phyloP scores from a whole-genome alignment of 345 rosid genomes.

The Citrus unshiu region DNA sequence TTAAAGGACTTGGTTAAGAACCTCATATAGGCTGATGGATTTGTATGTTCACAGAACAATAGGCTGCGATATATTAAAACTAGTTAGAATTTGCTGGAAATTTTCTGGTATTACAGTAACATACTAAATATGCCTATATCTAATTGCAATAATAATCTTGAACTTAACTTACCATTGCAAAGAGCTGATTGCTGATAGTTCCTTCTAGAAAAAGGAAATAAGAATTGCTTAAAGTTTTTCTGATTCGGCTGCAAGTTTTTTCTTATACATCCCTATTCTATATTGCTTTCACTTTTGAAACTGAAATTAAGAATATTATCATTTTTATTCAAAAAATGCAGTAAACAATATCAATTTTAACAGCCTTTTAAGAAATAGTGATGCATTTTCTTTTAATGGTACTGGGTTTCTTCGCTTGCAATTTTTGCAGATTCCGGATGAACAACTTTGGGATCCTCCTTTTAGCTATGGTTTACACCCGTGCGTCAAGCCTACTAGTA shows the following conservation, averaged over 20 bases:
- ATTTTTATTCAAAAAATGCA: not conserved
- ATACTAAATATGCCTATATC: not conserved
- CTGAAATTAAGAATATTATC: not conserved
- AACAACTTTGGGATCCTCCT: constrained; percentile 63
- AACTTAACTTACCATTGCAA: not conserved
- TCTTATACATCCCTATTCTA: not conserved
- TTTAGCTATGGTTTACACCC: constrained; percentile 61
- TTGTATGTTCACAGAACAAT: not conserved
- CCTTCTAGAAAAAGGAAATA: not conserved
- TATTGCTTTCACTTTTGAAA: not conserved
- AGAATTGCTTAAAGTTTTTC: not conserved
- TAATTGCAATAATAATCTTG: not conserved
- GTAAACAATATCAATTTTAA: not conserved
- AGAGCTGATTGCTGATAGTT: not conserved
- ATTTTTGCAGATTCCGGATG: constrained; percentile 36
- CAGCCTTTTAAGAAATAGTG: not conserved
- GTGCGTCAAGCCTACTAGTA: constrained; percentile 61
- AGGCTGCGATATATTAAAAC: not conserved
- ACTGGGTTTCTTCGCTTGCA: constrained; percentile 10
- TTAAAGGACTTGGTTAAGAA: not conserved
- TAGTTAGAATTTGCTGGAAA: not conserved
- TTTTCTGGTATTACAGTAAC: not conserved
- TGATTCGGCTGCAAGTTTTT: not conserved
- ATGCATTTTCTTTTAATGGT: not conserved
- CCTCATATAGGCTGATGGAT: not conserved